Conservation (phyloP, 2,329 filamentous ascomycete species). For the Emergomyces orientalis region DNA sequence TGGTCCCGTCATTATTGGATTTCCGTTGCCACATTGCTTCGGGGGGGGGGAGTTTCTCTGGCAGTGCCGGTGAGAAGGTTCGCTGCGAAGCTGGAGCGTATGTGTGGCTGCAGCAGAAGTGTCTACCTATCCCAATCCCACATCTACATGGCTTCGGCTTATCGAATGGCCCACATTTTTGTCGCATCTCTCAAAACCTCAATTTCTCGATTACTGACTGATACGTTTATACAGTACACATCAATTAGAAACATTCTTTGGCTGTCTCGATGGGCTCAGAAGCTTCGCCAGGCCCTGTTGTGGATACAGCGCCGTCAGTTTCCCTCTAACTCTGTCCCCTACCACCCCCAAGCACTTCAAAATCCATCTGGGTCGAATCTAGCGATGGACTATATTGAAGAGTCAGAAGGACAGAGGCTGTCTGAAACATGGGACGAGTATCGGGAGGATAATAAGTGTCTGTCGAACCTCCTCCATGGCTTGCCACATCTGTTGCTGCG, state of each 20-base stretch:
- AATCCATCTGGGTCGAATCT: conserved; percentile 12
- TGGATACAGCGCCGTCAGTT: not conserved
- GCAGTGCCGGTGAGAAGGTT: conserved; percentile 25
- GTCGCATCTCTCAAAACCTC: not conserved
- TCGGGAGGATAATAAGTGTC: conserved; percentile 8
- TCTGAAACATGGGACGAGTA: conserved; percentile 13
- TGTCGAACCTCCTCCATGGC: conserved; percentile 16
- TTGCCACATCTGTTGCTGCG: conserved; percentile 14
- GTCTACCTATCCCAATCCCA: conserved; percentile 22
- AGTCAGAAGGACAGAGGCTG: conserved; percentile 15
- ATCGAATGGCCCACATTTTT: conserved; percentile 19
- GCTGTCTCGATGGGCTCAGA: not conserved
- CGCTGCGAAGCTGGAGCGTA: conserved; percentile 23
- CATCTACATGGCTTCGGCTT: conserved; percentile 23
- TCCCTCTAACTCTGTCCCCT: not conserved
- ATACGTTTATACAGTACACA: not conserved
- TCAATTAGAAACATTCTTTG: not conserved
- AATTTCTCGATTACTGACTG: not conserved
- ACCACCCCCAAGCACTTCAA: not conserved
- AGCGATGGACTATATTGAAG: conserved; percentile 16
- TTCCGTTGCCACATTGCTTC: conserved; percentile 22
- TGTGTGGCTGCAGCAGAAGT: conserved; percentile 22
- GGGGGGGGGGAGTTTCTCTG: conserved; percentile 20
- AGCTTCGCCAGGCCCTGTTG: not conserved
- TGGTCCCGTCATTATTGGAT: conserved; percentile 17